Evolutionary conservation across 2,329 filamentous ascomycete species (phyloP).

Genomic region (Fusarium decemcellulare): DNA sequence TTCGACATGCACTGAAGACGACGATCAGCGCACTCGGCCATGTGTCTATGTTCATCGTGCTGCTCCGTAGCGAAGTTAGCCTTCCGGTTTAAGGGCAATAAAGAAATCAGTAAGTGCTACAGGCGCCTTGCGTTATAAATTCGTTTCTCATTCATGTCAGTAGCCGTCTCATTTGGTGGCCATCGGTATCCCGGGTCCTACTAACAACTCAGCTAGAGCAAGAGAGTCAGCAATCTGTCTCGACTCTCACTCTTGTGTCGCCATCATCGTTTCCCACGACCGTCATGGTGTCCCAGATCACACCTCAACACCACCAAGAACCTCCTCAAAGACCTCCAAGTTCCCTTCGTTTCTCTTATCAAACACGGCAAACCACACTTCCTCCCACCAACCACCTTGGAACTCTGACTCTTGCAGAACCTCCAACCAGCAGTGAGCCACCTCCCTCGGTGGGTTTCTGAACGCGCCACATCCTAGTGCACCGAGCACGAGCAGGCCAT

Average conservation of each 20-base stretch:
- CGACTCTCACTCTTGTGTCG: background rate
- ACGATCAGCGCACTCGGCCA: no score
- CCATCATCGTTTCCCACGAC: background rate
- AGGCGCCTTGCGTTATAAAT: no score
- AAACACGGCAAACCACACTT: constrained; percentile 75
- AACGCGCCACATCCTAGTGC: constrained; percentile 80
- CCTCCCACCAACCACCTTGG: constrained; percentile 73
- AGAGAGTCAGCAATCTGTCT: background rate
- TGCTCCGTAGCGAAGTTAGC: background rate
- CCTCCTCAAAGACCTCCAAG: constrained; percentile 63
- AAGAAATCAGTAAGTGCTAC: no score
- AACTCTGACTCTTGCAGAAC: constrained; percentile 75
- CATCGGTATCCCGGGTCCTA: background rate
- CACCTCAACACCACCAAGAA: constrained; percentile 55
- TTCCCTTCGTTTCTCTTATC: constrained; percentile 63
- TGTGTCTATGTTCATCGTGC: no score
- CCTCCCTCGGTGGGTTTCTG: constrained; percentile 71
- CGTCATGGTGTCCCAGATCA: constrained; percentile 21
- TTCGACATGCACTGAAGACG: no score
- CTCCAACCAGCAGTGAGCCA: constrained; percentile 74
- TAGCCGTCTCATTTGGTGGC: background rate
- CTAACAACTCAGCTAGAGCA: background rate
- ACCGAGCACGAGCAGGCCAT: constrained; percentile 74
- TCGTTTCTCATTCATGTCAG: background rate
- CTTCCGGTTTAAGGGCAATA: background rate